These are phyloP conservation scores for Metschnikowia hibisci DNA, from an alignment of 805 yeast genomes.

Conservation along the genomic window DNA sequence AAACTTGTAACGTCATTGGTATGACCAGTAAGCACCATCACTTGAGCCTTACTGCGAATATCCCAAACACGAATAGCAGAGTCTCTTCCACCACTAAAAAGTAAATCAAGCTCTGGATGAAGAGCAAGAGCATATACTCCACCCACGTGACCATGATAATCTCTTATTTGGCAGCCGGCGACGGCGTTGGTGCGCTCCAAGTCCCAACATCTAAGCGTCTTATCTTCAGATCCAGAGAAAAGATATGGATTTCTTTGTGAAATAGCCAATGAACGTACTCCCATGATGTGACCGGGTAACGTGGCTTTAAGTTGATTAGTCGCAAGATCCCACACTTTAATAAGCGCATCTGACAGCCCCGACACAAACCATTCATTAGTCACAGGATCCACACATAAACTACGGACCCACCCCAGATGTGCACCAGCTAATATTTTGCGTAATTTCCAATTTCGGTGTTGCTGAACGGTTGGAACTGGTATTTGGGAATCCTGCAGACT, in stretches of 20 bases:
- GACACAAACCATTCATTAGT: slow-evolving; percentile 88
- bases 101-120: slow-evolving; percentile 82
- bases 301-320: slow-evolving; percentile 66
- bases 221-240: slow-evolving; percentile 91
- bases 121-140: slow-evolving; percentile 80
- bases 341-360: slow-evolving; percentile 84
- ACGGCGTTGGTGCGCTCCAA: slow-evolving; percentile 72
- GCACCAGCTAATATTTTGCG: slow-evolving; percentile 72
- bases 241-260: slow-evolving; percentile 80
- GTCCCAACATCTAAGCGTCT: slow-evolving; percentile 93
- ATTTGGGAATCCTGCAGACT: neutral
- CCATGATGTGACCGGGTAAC: slow-evolving; percentile 87
- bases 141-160: slow-evolving; percentile 91
- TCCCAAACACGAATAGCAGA: slow-evolving; percentile 91
- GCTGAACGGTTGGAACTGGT: neutral
- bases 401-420: slow-evolving; percentile 89
- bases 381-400: slow-evolving; percentile 73
- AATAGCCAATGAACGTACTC: slow-evolving; percentile 71
- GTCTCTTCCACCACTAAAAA: slow-evolving; percentile 89
- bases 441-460: slow-evolving; percentile 53
- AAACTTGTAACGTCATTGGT: slow-evolving; percentile 69
- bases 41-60: slow-evolving; percentile 70
- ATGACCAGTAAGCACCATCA: slow-evolving; percentile 80
- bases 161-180: slow-evolving; percentile 54
- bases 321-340: slow-evolving; percentile 89